Base-by-base conservation (phyloP, 345 rosid species). In the Citrus maxima region DNA sequence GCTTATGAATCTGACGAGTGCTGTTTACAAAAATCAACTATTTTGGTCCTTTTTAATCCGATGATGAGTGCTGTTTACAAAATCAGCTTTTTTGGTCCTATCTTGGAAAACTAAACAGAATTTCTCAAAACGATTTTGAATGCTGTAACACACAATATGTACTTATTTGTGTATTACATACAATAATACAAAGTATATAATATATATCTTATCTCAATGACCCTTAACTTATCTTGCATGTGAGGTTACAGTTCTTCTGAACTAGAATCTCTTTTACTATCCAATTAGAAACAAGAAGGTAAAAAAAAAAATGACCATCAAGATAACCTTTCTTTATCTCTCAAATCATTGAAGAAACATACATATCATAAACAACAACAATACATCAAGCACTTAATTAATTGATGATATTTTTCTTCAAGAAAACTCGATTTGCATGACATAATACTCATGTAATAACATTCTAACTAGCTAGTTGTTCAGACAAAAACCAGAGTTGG, bases 181-280 rank as follows among this genome's bases (percentile, higher is more conserved):
- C 0, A 8, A 51, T 49, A 49, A 49, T 14, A 49, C 21, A 14
- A 49, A 40, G 46, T 40, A 40, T 40, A 49, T 7, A 49, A 16
- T 49, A 51, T 4, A 0, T 51, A 51, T 51, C 74, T 49, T 51
- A 49, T 70, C 74, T 51, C 34, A 13, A 18, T 18, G 34, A 69
- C 58, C 56, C 32, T 40, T 2, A 19, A 38, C 51, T 30, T 30
- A 71, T 24, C 28, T 30, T 71, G 38, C 75, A 71, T 54, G 75
- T 71, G 75, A 71, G 75, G 61, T 71, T 54, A 54, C 46, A 54
- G 75, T 71, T 54, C 18, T 71, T 54, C 28, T 30, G 62, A 54
- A 32, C 27, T 19, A 54, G 27, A 19, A 10, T 51, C 40, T 71
- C 6, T 30, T 9, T 71, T 30, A 10, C 75, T 13, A 21, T 30